A percentile compares a stretch with the other conserved stretches of the same genome.
Evolutionary conservation across 257 asterid species (phyloP).

Genomic region (Galeopsis tetrahit): DNA sequence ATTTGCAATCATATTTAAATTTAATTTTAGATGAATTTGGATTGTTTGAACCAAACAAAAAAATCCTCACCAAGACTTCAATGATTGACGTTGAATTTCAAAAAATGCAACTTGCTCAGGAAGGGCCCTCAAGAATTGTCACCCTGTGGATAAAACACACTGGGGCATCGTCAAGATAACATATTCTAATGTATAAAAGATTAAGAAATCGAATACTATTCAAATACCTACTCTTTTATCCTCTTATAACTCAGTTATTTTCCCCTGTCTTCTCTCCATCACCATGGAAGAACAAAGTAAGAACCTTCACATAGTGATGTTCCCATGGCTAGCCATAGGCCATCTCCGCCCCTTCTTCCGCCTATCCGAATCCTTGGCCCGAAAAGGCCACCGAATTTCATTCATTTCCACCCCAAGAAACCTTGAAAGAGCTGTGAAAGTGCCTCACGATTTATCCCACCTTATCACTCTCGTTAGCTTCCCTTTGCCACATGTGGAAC

Average conservation of each 20-base stretch:
- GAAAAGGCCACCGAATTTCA: constrained; percentile 67
- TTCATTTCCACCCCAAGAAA: constrained; percentile 84
- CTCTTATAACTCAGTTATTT: neutral
- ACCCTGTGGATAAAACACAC: neutral
- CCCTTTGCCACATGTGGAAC: constrained; percentile 54
- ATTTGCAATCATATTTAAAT: too few species aligned
- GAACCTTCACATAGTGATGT: constrained; percentile 74
- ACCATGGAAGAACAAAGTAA: constrained; percentile 53
- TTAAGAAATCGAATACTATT: neutral
- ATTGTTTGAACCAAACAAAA: neutral
- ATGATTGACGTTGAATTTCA: constrained; percentile 13
- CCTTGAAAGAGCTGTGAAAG: constrained; percentile 54
- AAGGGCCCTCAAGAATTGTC: constrained; percentile 8
- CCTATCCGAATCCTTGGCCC: constrained; percentile 65
- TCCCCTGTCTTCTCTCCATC: constrained; percentile 1
- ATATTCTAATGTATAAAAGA: neutral
- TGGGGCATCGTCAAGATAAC: constrained; percentile 17
- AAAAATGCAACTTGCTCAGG: constrained; percentile 28
- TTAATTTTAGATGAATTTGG: too few species aligned
- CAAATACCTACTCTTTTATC: neutral
- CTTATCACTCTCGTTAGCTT: constrained; percentile 51
- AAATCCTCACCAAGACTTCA: neutral
- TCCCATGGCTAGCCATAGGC: constrained; percentile 96
- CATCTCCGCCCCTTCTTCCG: constrained; percentile 74
- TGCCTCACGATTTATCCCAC: constrained; percentile 53